Base-by-base conservation (phyloP, 139 green algal species). In the Desmodesmus armatus region DNA sequence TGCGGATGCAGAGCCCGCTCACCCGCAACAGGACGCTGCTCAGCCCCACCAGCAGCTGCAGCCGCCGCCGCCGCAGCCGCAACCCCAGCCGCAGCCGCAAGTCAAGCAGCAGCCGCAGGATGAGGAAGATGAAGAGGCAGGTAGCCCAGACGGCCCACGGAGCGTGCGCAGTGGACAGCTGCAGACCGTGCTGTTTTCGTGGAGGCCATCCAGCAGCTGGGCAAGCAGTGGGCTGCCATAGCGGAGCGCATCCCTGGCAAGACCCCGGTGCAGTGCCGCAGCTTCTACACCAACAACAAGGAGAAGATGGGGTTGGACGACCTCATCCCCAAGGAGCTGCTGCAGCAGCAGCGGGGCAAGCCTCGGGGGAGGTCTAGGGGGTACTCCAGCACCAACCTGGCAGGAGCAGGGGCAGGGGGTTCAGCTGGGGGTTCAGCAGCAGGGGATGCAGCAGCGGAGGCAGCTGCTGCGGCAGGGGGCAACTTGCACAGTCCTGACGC, bases 271-370 rank as follows among this genome's bases (percentile, higher is more conserved):
- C 94, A 97, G 85, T 91, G 96, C 75, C 96, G 95, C 73, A 96
- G 91, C 60, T 97, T 91, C 87, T 96, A 94, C 78, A 91, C 95
- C 85, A 97, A 96, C 85, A 96, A 96, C 87, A 95, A 93, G 79
- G 74, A 49, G 47, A 94, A 95, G 88, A 74, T 95, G 63, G 72
- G 80, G 9, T 78, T 91, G 23, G 87, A 91, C 65, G 85, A 75
- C 65, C 23, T 89, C 29, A 69, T 80, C 5, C 44, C 23, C 58
- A 37, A 33, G 58, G 58, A 29, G 58, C 60, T 69, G 72, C 72
- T 27, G 72, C 29, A 44, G 72, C 17, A 47, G 72, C 43, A 55
- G 72, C 44, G 27, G 66, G 25, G 55, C 7, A 31, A 49, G 19
- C 47, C 4, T 33, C 67, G 33, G 39, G 41, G 40, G 73, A 25